Base-by-base conservation (phyloP, 371 early-diverging fungal genomes). In the Rhizopus sp. region DNA sequence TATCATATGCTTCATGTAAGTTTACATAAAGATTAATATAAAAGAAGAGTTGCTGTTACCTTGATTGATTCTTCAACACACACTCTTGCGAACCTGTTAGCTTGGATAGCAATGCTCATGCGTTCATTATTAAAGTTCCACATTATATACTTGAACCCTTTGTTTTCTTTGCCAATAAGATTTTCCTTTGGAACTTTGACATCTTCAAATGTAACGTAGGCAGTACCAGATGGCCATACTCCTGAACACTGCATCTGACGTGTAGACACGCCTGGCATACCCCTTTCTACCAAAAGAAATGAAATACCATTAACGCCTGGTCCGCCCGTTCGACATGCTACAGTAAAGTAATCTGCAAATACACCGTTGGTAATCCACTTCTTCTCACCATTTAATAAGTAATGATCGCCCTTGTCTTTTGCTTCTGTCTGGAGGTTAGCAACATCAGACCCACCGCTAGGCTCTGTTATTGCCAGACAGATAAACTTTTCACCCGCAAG, bases 351-450 rank as follows among this genome's bases (percentile, higher is more conserved):
- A 46, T 91, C 90, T 16, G 93, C 89, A 74, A 82, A 92, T 1
- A 84, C 82, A 57, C 93, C 93, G 63, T 91, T 92, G 40, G 93
- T 91, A 53, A 86, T 86, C 86, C 88, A 88, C 69, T 91, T 91
- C 83, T 92, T 90, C 63, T 89, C 89, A 17, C 90, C 90, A 59
- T 89, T 90, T 39, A 89, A 35, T 3, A 60, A 13, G 16, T 64
- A 71, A 42, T 82, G 73, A 62, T 90, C 89, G 6, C 81, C 72
- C 39, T 82, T 73, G 66, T 89, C 85, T 55, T 85, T 88, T 7
- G 94, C 94, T 57, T 88, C 87, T 10, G 85, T 84, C n/a, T 69
- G 67, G 32, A 95, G 73, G 63, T 85, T 87, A 32, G 95, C 95
- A 0, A 95, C 95, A 75, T 94, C 95, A 0, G 85, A 85, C 5